Percentiles rank a stretch among this genome's conserved stretches.
phyloP scores from a whole-genome alignment of 2,329 filamentous ascomycete genomes.

The Epicoccum sorghinum region DNA sequence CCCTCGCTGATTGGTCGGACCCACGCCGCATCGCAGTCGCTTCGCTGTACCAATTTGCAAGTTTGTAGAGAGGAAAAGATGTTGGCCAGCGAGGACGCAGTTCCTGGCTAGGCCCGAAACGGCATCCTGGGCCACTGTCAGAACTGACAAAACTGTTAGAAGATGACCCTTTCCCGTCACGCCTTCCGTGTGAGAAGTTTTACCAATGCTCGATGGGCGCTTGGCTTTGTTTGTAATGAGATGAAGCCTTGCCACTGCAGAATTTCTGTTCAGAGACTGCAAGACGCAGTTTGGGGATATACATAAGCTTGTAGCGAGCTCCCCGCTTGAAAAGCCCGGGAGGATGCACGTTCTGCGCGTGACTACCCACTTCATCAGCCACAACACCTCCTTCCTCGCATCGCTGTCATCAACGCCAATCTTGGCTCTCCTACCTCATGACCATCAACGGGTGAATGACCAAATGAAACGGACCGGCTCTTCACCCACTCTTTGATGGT shows the following conservation, averaged over 20 bases:
- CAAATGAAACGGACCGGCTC: conserved; percentile 5
- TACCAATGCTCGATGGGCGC: no score
- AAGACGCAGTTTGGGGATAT: no score
- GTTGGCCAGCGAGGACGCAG: no score
- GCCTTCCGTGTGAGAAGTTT: no score
- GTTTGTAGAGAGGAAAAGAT: no score
- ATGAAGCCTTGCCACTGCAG: no score
- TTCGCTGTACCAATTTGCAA: background rate
- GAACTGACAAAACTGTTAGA: no score
- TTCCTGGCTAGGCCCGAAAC: no score
- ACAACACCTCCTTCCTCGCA: background rate
- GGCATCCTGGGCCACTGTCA: no score
- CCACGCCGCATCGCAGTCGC: background rate
- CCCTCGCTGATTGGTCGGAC: background rate
- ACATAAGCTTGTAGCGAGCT: background rate
- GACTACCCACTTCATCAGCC: background rate
- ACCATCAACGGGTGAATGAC: conserved; percentile 6
- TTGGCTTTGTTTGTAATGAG: no score
- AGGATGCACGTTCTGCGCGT: background rate
- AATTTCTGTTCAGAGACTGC: no score
- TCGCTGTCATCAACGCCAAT: background rate
- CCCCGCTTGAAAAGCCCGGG: background rate
- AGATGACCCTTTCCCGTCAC: no score
- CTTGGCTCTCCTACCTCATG: conserved; percentile 13
- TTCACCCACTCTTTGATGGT: background rate